Conservation (phyloP, 2,329 filamentous ascomycete species). For the Botrytis deweyae region DNA sequence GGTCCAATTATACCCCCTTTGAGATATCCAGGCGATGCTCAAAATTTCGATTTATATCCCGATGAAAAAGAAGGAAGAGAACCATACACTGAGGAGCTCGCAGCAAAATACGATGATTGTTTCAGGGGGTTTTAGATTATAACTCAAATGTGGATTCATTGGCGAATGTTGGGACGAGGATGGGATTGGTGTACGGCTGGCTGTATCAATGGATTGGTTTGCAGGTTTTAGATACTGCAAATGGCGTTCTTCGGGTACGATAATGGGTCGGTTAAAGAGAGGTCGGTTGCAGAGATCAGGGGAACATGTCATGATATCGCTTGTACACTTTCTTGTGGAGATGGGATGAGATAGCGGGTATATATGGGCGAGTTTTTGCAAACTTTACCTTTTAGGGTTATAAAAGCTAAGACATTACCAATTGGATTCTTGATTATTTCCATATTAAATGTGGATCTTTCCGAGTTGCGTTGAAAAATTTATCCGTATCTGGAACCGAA, state of each 20-base stretch:
- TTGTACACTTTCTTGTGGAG: slow-evolving; percentile 7
- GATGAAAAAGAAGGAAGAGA: slow-evolving; percentile 67
- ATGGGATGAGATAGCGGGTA: neutral
- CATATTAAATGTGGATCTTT: neutral
- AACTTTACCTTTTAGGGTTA: neutral
- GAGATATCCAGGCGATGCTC: slow-evolving; percentile 68
- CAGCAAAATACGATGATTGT: slow-evolving; percentile 64
- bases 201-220: slow-evolving; percentile 16
- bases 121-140: slow-evolving; percentile 65
- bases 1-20: slow-evolving; percentile 77
- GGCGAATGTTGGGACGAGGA: slow-evolving; percentile 3
- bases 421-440: neutral
- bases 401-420: slow-evolving; percentile 1
- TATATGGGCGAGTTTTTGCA: neutral
- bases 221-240: slow-evolving; percentile 12
- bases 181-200: slow-evolving; percentile 13
- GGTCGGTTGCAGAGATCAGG: slow-evolving; percentile 15
- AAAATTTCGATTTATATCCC: slow-evolving; percentile 83
- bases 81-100: slow-evolving; percentile 67
- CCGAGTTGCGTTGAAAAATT: neutral
- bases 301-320: slow-evolving; percentile 8
- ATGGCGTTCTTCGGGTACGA: slow-evolving; percentile 19
- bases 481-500: neutral
- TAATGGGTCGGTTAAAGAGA: slow-evolving; percentile 6
- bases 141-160: slow-evolving; percentile 17